Base-by-base conservation (phyloP, 306 rosid genomes). In the Malus orientalis region DNA sequence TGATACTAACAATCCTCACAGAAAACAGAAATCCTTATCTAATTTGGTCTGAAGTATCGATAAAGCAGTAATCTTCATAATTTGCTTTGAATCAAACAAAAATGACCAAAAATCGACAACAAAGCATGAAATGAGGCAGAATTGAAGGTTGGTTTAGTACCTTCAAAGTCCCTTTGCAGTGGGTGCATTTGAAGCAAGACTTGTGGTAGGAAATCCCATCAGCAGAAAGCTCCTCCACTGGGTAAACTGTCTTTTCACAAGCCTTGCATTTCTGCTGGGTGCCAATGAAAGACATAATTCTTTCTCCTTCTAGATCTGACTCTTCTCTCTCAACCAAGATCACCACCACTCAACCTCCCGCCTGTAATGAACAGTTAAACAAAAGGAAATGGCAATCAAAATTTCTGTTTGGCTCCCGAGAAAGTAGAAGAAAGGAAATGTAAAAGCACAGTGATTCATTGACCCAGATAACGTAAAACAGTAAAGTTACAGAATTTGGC, bases 91-190 rank as follows among this genome's bases (percentile, higher is more conserved):
- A 55, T 33, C 19, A 8, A 55, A 54, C n/a, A 2, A 72, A 71
- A 61, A 63, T 23, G 25, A 5, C 2, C 3, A 14, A 64, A 64
- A 64, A 8, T 64, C 67, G 73, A 74, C 42, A 30, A 16, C 12
- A 54, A 79, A 73, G 68, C 42, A 51, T 4, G 36, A 18, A 64
- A 40, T 22, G 74, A 59, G 62, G 54, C 47, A 40, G 51, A 42
- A 51, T 51, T 1, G 20, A 62, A 15, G 22, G 16, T 57, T 58
- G 74, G 51, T 44, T 22, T 75, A 38, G 6, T 9, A 92, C 98
- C 98, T 94, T 94, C 51, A 94, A 79, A 27, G 98, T 94, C 75
- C 97, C 98, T 83, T 94, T 94, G 92, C 97, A 94, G 71, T 94
- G 98, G 84, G 91, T 81, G 84, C 98, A 92, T 75, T 95, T 92